phyloP scores from a whole-genome alignment of 2,329 filamentous ascomycete genomes.

The Beauveria medogensis region DNA sequence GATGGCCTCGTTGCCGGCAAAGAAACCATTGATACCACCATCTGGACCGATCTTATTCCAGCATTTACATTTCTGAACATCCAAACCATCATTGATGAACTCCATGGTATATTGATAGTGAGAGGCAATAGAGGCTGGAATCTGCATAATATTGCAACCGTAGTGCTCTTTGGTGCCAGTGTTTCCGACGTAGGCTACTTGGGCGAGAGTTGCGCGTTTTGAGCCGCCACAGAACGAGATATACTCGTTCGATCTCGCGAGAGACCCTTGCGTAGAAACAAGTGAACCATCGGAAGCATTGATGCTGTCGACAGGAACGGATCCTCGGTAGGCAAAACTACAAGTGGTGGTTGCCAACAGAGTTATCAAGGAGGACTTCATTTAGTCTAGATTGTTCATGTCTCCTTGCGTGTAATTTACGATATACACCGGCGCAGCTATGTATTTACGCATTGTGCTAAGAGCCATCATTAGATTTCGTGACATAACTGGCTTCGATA shows the following conservation, averaged over 20 bases:
- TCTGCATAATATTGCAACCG: conserved; percentile 45
- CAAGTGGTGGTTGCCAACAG: too few species aligned
- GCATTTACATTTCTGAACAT: conserved; percentile 32
- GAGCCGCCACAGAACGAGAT: conserved; percentile 27
- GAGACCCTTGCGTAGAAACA: not conserved
- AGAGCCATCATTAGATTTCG: too few species aligned
- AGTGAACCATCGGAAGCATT: too few species aligned
- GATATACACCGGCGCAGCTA: too few species aligned
- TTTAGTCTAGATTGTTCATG: too few species aligned
- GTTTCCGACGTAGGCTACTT: conserved; percentile 43
- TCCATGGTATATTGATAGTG: conserved; percentile 37
- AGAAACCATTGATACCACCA: conserved; percentile 39
- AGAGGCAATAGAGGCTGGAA: conserved; percentile 27
- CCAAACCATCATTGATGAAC: conserved; percentile 30
- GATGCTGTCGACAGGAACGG: too few species aligned
- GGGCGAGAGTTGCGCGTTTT: conserved; percentile 38
- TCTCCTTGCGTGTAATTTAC: too few species aligned
- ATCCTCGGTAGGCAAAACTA: too few species aligned
- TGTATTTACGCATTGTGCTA: too few species aligned
- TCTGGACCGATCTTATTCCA: conserved; percentile 46
- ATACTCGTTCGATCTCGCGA: conserved; percentile 15
- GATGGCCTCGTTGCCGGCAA: conserved; percentile 30
- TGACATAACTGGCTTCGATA: too few species aligned
- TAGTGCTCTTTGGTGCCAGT: conserved; percentile 28
- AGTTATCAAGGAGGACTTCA: too few species aligned